These are phyloP conservation scores for Cokeromyces recurvatus DNA, from an alignment of 371 early-diverging fungal genomes.

Conservation along the genomic window DNA sequence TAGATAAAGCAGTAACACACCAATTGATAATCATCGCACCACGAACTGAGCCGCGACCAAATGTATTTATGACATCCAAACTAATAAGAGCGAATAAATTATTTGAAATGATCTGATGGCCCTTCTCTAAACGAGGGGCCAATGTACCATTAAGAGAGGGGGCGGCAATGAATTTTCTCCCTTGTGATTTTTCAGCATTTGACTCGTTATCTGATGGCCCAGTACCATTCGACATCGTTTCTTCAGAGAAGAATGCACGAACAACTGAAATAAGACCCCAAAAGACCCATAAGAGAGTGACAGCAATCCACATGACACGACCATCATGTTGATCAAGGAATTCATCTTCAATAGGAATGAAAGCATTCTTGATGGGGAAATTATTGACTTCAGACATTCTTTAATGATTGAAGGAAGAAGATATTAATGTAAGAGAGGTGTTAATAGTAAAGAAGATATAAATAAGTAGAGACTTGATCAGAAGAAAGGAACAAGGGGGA, in stretches of 20 bases:
- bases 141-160: conserved; percentile 2
- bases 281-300: conserved; percentile 24
- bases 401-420: too few species aligned
- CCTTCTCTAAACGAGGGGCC: conserved; percentile 4
- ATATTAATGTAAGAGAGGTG: too few species aligned
- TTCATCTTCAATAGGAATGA: background rate
- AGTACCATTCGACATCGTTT: background rate
- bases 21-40: conserved; percentile 34
- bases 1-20: conserved; percentile 18
- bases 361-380: too few species aligned
- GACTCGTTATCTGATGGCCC: background rate
- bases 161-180: conserved; percentile 3
- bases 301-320: conserved; percentile 25
- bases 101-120: conserved; percentile 10
- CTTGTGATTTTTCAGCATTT: conserved; percentile 5
- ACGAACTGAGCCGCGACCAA: conserved; percentile 27
- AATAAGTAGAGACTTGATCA: too few species aligned
- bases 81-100: conserved; percentile 15
- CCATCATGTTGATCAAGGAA: conserved; percentile 20
- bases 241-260: conserved; percentile 16
- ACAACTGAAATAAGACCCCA: conserved; percentile 24
- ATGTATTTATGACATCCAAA: conserved; percentile 24
- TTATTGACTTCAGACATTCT: background rate
- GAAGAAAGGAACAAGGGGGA: too few species aligned
- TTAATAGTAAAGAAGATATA: too few species aligned